Base-by-base conservation (phyloP, 176 grass and related monocot species). In the Chloris gayana region DNA sequence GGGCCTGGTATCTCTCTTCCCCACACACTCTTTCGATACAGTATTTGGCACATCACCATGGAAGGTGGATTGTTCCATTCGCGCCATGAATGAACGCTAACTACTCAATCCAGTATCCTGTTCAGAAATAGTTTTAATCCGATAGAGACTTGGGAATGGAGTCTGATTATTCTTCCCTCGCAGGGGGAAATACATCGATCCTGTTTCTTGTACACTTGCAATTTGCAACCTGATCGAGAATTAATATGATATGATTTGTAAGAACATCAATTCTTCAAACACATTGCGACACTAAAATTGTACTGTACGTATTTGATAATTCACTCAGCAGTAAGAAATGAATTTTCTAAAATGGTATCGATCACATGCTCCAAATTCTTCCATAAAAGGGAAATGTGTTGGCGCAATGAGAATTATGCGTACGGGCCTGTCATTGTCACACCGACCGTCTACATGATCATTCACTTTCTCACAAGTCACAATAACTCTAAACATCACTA, bases 31-130 rank as follows among this genome's bases (percentile, higher is more conserved):
- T 71, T 26, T 17, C 41, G 8, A 53, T n/a, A n/a, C n/a, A n/a
- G n/a, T 51, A 75, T 17, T 2, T 25, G 37, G 30, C 58, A 59
- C 49, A 45, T 38, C 58, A 35, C 22, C 63, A 41, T 61, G 70
- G 82, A 59, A 45, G 87, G 82, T 80, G 76, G 71, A 44, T 19
- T 3, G 87, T 89, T 85, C 64, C 72, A 76, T 44, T 64, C 87
- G 27, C 21, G 35, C 13, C 64, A 80, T 80, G 70, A 89, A 84
- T 84, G 86, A n/a, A 11, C 46, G 50, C 25, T 74, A 74, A 79
- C 68, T n/a, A 56, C 80, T 66, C 60, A 19, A 45, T 11, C 58
- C 35, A 4, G 47, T 38, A 29, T 49, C 22, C 68, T 69, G 62
- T 80, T 74, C 31, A 1, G 76, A 84, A 62, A 62, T 33, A 58